phyloP scores from a whole-genome alignment of 2,329 filamentous ascomycete species.

The Penicillium sp. region DNA sequence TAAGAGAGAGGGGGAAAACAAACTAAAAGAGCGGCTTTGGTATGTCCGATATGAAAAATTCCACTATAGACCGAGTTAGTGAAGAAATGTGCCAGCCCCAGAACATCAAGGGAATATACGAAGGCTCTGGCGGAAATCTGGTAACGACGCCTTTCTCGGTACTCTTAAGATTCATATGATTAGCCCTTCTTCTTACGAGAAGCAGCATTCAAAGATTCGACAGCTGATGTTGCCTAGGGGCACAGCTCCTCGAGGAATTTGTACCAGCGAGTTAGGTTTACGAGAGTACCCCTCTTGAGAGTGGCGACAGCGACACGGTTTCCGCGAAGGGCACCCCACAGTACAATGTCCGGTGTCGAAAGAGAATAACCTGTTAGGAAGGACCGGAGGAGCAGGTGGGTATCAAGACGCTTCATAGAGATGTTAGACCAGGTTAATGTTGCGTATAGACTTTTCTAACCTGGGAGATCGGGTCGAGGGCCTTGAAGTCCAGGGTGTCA shows the following conservation, averaged over 20 bases:
- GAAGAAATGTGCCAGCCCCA: neutral
- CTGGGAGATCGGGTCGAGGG: constrained; percentile 69
- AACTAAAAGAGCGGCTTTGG: constrained; percentile 78
- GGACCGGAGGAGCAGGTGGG: constrained; percentile 80
- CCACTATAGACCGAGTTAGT: constrained; percentile 44
- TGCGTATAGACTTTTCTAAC: neutral
- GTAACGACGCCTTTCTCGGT: constrained; percentile 87
- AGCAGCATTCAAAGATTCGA: constrained; percentile 67
- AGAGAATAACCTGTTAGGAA: constrained; percentile 80
- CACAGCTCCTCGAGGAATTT: constrained; percentile 77
- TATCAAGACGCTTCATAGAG: constrained; percentile 62
- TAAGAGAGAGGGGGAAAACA: neutral
- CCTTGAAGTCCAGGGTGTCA: constrained; percentile 71
- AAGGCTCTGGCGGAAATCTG: constrained; percentile 90
- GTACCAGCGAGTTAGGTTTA: constrained; percentile 84
- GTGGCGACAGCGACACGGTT: constrained; percentile 80
- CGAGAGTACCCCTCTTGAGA: constrained; percentile 71
- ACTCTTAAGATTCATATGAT: constrained; percentile 51
- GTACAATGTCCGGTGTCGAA: constrained; percentile 64
- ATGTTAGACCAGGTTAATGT: neutral
- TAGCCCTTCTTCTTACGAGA: constrained; percentile 62
- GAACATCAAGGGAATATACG: constrained; percentile 50
- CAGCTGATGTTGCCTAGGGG: constrained; percentile 69
- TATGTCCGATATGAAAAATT: constrained; percentile 92
- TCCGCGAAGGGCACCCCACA: constrained; percentile 78